phyloP scores from a whole-genome alignment of 441 rosid genomes.

The Kokia cookei region DNA sequence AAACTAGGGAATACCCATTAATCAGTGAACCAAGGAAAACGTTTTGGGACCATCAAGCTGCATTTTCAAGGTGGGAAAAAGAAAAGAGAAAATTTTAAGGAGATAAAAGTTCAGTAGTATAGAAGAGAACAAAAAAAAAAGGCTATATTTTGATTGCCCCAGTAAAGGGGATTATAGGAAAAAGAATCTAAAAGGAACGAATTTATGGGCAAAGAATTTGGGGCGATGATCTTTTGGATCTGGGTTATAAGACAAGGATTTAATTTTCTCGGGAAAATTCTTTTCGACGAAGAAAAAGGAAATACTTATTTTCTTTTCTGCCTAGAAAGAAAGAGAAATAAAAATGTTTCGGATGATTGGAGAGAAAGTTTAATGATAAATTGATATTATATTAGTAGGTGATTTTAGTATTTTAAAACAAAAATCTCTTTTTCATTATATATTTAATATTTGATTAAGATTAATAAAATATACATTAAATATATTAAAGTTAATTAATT shows the following conservation, averaged over 20 bases:
- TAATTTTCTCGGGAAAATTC: constrained; percentile 19
- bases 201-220: constrained; percentile 20
- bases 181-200: constrained; percentile 20
- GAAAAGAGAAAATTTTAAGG: neutral
- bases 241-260: constrained; percentile 19
- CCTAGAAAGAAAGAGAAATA: neutral
- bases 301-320: neutral
- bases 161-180: neutral
- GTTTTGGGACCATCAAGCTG: constrained; percentile 9
- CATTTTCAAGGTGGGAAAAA: constrained; percentile 5
- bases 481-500: no score
- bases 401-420: neutral
- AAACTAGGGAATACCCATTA: constrained; percentile 25
- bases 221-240: constrained; percentile 26
- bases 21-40: constrained; percentile 5
- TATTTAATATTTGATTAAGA: no score
- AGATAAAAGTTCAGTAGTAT: neutral
- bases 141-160: neutral
- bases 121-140: neutral
- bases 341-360: neutral
- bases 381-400: neutral
- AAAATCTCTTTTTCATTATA: neutral
- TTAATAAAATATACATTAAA: no score
- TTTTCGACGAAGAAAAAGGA: neutral
- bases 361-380: neutral